These are phyloP conservation scores for Noccaea caerulescens DNA, from an alignment of 345 rosid species.

Conservation along the genomic window DNA sequence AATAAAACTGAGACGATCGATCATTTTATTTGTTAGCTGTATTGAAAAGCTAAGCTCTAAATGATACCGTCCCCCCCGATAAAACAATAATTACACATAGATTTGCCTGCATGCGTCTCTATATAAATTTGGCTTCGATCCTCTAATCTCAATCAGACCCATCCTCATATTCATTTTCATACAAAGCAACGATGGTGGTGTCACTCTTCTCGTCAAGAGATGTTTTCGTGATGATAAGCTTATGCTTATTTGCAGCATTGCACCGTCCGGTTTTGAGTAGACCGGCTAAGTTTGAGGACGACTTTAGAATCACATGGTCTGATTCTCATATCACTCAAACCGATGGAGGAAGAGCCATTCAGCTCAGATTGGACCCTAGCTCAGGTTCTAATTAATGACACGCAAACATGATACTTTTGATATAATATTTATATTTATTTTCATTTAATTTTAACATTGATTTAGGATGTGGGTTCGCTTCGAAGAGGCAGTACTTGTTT, in stretches of 20 bases:
- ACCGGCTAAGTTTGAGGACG: conserved; percentile 69
- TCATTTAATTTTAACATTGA: conserved; percentile 4
- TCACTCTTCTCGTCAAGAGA: conserved; percentile 25
- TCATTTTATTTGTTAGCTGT: conserved; percentile 43
- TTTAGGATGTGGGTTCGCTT: conserved; percentile 89
- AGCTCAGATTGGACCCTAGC: conserved; percentile 73
- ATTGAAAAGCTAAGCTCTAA: conserved; percentile 42
- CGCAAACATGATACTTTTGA: neutral
- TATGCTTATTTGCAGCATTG: conserved; percentile 39
- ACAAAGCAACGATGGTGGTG: conserved; percentile 27
- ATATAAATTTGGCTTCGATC: conserved; percentile 27
- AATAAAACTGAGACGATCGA: conserved; percentile 32
- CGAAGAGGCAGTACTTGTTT: conserved; percentile 69
- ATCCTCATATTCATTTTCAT: conserved; percentile 16
- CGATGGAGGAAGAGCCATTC: conserved; percentile 79
- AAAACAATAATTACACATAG: conserved; percentile 14
- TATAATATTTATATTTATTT: neutral
- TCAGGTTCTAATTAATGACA: conserved; percentile 55
- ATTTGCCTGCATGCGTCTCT: conserved; percentile 9
- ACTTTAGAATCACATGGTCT: conserved; percentile 79
- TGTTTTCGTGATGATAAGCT: conserved; percentile 28
- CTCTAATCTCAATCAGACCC: conserved; percentile 24
- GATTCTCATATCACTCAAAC: conserved; percentile 73
- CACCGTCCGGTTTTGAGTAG: conserved; percentile 47
- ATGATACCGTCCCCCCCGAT: conserved; percentile 29